These are phyloP conservation scores for Hypoxylon fragiforme DNA, from an alignment of 495 filamentous ascomycete genomes.

Conservation along the genomic window DNA sequence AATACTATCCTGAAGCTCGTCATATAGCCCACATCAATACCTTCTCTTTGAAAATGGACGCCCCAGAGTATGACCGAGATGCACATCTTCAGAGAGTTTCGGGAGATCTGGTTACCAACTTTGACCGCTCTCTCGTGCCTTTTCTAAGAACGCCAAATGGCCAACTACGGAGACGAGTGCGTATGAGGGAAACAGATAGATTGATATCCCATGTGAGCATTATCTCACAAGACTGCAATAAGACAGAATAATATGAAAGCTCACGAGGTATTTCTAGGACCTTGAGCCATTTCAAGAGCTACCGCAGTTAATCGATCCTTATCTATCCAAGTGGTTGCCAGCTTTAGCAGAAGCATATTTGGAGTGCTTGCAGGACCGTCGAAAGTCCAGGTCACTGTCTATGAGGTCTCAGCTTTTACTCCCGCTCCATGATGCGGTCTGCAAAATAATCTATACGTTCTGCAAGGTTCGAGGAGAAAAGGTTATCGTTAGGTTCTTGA, in stretches of 20 bases:
- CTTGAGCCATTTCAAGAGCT: constrained; percentile 94
- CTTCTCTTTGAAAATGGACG: constrained; percentile 49
- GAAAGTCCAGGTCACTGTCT: constrained; percentile 34
- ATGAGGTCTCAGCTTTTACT: constrained; percentile 49
- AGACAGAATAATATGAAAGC: background rate
- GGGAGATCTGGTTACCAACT: constrained; percentile 66
- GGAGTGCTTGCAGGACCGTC: constrained; percentile 60
- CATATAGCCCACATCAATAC: too few species aligned
- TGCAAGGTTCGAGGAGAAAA: constrained; percentile 96
- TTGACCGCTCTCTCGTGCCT: constrained; percentile 57
- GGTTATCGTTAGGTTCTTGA: constrained; percentile 84
- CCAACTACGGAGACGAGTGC: constrained; percentile 46
- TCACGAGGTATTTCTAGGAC: constrained; percentile 46
- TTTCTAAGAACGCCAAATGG: constrained; percentile 53
- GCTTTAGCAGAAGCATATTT: constrained; percentile 74
- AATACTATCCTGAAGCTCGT: too few species aligned
- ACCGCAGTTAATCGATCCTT: constrained; percentile 91
- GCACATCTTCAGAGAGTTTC: constrained; percentile 74
- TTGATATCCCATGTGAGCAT: constrained; percentile 49
- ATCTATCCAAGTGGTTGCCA: constrained; percentile 74
- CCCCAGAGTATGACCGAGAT: constrained; percentile 62
- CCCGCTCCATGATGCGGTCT: constrained; percentile 70
- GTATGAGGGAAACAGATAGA: constrained; percentile 48
- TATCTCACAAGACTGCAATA: background rate
- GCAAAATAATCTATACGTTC: constrained; percentile 79